These are phyloP conservation scores for Botryosphaeria agaves DNA, from an alignment of 2,329 filamentous ascomycete genomes.

Conservation along the genomic window DNA sequence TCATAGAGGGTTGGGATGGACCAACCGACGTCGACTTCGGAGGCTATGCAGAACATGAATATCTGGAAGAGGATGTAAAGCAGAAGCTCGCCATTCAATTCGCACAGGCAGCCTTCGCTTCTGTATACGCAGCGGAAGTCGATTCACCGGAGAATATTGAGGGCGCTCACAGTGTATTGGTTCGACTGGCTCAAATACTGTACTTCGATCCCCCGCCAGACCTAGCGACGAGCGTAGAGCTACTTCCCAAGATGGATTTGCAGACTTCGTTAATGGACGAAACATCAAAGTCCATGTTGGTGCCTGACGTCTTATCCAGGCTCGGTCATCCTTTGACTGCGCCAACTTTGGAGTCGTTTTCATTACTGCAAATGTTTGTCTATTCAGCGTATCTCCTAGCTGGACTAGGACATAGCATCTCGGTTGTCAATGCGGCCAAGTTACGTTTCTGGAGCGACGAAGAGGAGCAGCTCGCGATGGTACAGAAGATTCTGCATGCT, in stretches of 20 bases:
- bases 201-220: conserved; percentile 39
- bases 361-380: conserved; percentile 45
- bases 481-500: conserved; percentile 40
- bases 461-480: conserved; percentile 44
- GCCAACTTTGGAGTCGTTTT: conserved; percentile 36
- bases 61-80: conserved; percentile 43
- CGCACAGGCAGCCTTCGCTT: conserved; percentile 48
- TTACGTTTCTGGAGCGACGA: conserved; percentile 45
- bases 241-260: conserved; percentile 23
- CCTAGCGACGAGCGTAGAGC: conserved; percentile 22
- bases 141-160: conserved; percentile 39
- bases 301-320: conserved; percentile 32
- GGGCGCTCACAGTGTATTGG: conserved; percentile 42
- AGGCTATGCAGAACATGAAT: conserved; percentile 33
- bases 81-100: conserved; percentile 45
- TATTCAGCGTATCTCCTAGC: conserved; percentile 28
- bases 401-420: conserved; percentile 21
- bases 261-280: conserved; percentile 16
- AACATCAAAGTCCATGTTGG: conserved; percentile 15
- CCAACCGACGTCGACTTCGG: conserved; percentile 54
- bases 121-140: conserved; percentile 48
- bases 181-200: conserved; percentile 41
- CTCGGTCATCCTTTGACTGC: conserved; percentile 47
- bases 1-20: conserved; percentile 56
- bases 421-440: conserved; percentile 31